Evolutionary conservation across 2,329 filamentous ascomycete genomes (phyloP).

Genomic region (Neodidymelliopsis sp.): DNA sequence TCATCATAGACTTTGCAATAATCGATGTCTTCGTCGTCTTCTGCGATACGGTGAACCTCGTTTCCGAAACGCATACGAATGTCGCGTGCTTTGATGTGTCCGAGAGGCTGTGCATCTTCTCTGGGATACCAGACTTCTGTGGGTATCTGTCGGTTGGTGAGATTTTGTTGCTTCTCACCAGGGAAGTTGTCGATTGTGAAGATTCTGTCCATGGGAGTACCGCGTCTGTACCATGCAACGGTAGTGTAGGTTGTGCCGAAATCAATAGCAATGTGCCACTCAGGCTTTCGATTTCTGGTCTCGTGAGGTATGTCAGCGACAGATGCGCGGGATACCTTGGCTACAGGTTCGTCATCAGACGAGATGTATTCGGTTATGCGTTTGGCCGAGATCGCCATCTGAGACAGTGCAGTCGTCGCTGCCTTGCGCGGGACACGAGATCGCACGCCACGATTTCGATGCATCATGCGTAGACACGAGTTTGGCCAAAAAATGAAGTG

Average conservation of each 20-base stretch:
- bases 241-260: conserved; percentile 22
- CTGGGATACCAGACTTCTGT: conserved; percentile 18
- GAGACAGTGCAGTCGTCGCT: not conserved
- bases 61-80: conserved; percentile 13
- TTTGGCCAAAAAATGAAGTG: too few relatives aligned
- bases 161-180: not conserved
- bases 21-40: not conserved
- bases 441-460: not conserved
- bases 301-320: not conserved
- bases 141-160: conserved; percentile 10
- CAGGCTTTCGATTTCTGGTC: not conserved
- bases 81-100: not conserved
- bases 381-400: not conserved
- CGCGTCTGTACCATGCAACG: conserved; percentile 11
- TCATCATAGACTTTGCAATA: not conserved
- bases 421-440: too few relatives aligned
- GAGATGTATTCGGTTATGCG: not conserved
- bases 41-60: conserved; percentile 11
- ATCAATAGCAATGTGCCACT: conserved; percentile 18
- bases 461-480: not conserved
- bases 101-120: not conserved
- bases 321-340: not conserved
- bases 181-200: conserved; percentile 17
- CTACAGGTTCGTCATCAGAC: not conserved
- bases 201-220: not conserved